These are phyloP conservation scores for Sporisorium graminicola DNA, from an alignment of 1,284 basidiomycete species.

Conservation along the genomic window DNA sequence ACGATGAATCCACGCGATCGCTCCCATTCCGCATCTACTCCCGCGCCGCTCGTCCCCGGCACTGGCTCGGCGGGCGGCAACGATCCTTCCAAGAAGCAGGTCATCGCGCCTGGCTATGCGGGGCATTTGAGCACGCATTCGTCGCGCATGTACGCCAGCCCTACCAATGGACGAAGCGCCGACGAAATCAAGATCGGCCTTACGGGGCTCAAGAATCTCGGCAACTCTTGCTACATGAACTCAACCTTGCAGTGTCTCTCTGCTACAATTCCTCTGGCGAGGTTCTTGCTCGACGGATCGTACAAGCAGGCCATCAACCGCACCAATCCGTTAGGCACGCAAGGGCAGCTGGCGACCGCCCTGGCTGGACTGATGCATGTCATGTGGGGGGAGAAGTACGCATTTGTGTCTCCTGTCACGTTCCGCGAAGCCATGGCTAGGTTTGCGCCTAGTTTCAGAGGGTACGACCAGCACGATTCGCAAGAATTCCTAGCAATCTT, in stretches of 20 bases:
- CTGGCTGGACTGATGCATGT: constrained; percentile 87
- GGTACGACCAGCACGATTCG: constrained; percentile 65
- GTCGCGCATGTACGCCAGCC: constrained; percentile 40
- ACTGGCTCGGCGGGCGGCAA: constrained; percentile 38
- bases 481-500: constrained; percentile 60
- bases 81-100: constrained; percentile 46
- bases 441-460: constrained; percentile 64
- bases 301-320: constrained; percentile 91
- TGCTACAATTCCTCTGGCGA: constrained; percentile 64
- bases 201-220: constrained; percentile 67
- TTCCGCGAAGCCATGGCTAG: constrained; percentile 79
- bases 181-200: constrained; percentile 64
- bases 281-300: constrained; percentile 73
- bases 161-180: constrained; percentile 30
- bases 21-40: constrained; percentile 8
- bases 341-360: constrained; percentile 84
- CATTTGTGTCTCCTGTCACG: constrained; percentile 83
- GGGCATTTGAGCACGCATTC: constrained; percentile 36
- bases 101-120: constrained; percentile 44
- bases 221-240: constrained; percentile 70
- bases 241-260: constrained; percentile 68
- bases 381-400: constrained; percentile 88
- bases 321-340: constrained; percentile 87
- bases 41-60: constrained; percentile 20
- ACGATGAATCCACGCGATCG: constrained; percentile 20